These are phyloP conservation scores for Epichloe glyceriae DNA, from an alignment of 2,329 filamentous ascomycete species.

Conservation along the genomic window DNA sequence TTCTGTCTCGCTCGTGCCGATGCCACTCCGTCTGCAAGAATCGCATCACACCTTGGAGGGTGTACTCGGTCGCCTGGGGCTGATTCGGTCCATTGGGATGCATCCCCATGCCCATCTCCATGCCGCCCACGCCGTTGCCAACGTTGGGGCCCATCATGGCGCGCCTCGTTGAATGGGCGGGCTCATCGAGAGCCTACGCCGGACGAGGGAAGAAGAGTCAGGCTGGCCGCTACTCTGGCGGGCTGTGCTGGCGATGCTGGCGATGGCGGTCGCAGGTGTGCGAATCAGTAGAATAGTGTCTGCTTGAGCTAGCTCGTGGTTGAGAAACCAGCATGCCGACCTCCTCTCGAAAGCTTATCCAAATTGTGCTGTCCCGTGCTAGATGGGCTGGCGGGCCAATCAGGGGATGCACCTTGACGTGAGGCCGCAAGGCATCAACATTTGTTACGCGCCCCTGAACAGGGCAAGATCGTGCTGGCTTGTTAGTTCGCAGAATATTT, in stretches of 20 bases:
- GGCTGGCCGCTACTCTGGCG: conserved; percentile 3
- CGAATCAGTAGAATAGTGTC: not conserved
- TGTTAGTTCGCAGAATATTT: too few species aligned
- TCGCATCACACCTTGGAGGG: conserved; percentile 78
- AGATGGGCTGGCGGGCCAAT: conserved; percentile 16
- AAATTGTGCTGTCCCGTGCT: conserved; percentile 6
- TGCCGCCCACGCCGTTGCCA: conserved; percentile 32
- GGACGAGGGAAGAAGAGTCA: conserved; percentile 11
- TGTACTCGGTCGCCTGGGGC: conserved; percentile 49
- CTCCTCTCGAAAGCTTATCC: conserved; percentile 11
- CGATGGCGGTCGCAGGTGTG: not conserved
- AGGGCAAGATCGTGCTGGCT: too few species aligned
- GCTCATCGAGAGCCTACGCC: conserved; percentile 23
- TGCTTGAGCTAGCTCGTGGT: not conserved
- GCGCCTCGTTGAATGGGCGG: conserved; percentile 21
- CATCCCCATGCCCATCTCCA: conserved; percentile 35
- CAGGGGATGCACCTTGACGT: conserved; percentile 10
- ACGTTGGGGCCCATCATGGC: conserved; percentile 29
- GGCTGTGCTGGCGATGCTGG: not conserved
- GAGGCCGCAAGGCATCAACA: conserved; percentile 27
- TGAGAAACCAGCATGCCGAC: not conserved
- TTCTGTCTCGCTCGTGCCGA: conserved; percentile 90
- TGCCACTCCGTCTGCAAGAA: conserved; percentile 99
- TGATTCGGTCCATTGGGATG: conserved; percentile 34
- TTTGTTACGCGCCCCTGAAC: conserved; percentile 4